phyloP scores from a whole-genome alignment of 306 rosid genomes.

The Datisca glomerata region DNA sequence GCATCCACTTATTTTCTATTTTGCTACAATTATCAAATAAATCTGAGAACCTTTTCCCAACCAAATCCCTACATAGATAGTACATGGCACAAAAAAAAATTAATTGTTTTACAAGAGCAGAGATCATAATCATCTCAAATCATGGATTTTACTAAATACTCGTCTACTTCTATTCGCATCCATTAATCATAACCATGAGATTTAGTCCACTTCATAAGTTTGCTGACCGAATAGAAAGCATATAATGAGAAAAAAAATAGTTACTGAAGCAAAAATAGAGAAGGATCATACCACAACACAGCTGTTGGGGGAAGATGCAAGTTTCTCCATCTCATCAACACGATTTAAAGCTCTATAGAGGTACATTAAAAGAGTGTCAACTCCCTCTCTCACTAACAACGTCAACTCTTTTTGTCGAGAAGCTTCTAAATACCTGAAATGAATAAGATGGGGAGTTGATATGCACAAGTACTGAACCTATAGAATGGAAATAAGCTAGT shows the following conservation, averaged over 20 bases:
- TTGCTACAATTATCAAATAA: conserved; percentile 10
- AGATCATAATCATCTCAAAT: too few relatives aligned
- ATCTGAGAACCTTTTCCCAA: conserved; percentile 1
- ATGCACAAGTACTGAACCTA: too few relatives aligned
- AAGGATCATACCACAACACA: conserved; percentile 70
- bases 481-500: too few relatives aligned
- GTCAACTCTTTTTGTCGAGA: conserved; percentile 48
- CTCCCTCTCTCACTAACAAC: conserved; percentile 70
- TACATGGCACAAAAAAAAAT: too few relatives aligned
- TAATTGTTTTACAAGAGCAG: too few relatives aligned
- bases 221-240: too few relatives aligned
- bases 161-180: too few relatives aligned
- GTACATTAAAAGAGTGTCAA: conserved; percentile 83
- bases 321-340: conserved; percentile 71
- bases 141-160: too few relatives aligned
- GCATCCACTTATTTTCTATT: too few relatives aligned
- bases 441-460: conserved; percentile 14
- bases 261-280: conserved; percentile 2
- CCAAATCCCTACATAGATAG: too few relatives aligned
- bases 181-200: too few relatives aligned
- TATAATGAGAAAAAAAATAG: conserved; percentile 6
- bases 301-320: conserved; percentile 78
- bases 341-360: conserved; percentile 81
- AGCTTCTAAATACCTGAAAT: conserved; percentile 72
- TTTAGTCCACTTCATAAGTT: too few relatives aligned